These are phyloP conservation scores for Sistotremastrum niveocremeum DNA, from an alignment of 768 basidiomycete genomes.

Conservation along the genomic window DNA sequence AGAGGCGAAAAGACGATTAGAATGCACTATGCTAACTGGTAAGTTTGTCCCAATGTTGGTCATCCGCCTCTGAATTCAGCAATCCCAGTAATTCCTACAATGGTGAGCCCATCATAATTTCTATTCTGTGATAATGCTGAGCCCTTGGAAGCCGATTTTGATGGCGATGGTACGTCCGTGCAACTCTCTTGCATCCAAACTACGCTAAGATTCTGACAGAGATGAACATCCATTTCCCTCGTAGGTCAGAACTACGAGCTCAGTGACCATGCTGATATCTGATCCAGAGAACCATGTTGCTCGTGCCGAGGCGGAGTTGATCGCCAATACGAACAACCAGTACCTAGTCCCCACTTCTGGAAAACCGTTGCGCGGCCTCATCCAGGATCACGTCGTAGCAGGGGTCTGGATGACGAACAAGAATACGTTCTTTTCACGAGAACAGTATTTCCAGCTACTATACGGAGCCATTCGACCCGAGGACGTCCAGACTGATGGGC, in stretches of 20 bases:
- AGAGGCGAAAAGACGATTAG: slow-evolving; percentile 97
- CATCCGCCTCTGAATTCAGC: slow-evolving; percentile 8
- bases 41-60: slow-evolving; percentile 1
- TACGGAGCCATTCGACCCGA: slow-evolving; percentile 92
- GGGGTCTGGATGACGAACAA: slow-evolving; percentile 99
- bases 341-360: slow-evolving; percentile 99
- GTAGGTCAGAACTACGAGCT: slow-evolving; percentile 31
- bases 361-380: slow-evolving; percentile 91
- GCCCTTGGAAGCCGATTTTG: slow-evolving; percentile 59
- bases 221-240: slow-evolving; percentile 99
- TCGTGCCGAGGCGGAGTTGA: slow-evolving; percentile 83
- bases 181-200: slow-evolving; percentile 4
- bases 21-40: slow-evolving; percentile 99
- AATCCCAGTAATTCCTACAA: slow-evolving; percentile 86
- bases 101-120: slow-evolving; percentile 31
- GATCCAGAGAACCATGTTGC: slow-evolving; percentile 81
- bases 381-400: slow-evolving; percentile 97
- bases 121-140: slow-evolving; percentile 3
- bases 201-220: slow-evolving; percentile 34
- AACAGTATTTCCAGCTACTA: slow-evolving; percentile 91
- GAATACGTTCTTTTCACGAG: slow-evolving; percentile 86
- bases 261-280: slow-evolving; percentile 2
- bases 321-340: slow-evolving; percentile 97
- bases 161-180: slow-evolving; percentile 61
- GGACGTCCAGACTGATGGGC: slow-evolving; percentile 41